Evolutionary conservation across 768 basidiomycete species (phyloP).

Genomic region (Pholiota microspora): DNA sequence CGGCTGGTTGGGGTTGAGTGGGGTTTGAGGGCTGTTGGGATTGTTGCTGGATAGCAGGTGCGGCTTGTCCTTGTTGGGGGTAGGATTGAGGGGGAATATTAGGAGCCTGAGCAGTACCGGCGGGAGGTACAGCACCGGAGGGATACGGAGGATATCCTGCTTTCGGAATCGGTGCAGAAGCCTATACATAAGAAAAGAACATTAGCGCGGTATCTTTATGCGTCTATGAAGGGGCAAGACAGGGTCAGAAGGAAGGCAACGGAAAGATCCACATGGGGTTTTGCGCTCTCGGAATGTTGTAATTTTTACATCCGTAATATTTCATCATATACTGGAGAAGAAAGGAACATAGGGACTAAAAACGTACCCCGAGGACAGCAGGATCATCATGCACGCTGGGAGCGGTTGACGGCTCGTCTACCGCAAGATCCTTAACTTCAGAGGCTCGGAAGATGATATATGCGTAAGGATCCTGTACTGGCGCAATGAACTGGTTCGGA

Average conservation of each 20-base stretch:
- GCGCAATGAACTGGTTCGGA: slow-evolving; percentile 76
- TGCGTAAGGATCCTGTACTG: slow-evolving; percentile 79
- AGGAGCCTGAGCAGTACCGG: not conserved
- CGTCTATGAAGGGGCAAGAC: slow-evolving; percentile 2
- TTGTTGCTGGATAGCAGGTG: slow-evolving; percentile 22
- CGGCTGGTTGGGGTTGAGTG: slow-evolving; percentile 9
- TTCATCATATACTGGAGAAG: slow-evolving; percentile 21
- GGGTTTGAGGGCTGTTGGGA: slow-evolving; percentile 18
- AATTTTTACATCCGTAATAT: slow-evolving; percentile 29
- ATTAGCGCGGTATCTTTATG: not conserved
- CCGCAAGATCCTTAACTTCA: slow-evolving; percentile 86
- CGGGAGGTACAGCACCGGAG: not conserved
- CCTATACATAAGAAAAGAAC: slow-evolving; percentile 28
- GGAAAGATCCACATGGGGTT: slow-evolving; percentile 50
- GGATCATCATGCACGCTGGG: slow-evolving; percentile 79
- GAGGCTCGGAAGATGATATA: slow-evolving; percentile 92
- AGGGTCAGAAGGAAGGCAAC: slow-evolving; percentile 61
- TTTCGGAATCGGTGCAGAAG: slow-evolving; percentile 39
- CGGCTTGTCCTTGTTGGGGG: slow-evolving; percentile 2
- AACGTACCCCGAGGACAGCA: slow-evolving; percentile 70
- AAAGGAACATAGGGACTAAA: slow-evolving; percentile 11
- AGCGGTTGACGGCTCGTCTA: slow-evolving; percentile 64
- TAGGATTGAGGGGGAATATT: not conserved
- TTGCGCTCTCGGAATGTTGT: slow-evolving; percentile 32
- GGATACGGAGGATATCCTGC: slow-evolving; percentile 17